phyloP scores from a whole-genome alignment of 2,329 filamentous ascomycete genomes.

The Penicillium janthinellum region DNA sequence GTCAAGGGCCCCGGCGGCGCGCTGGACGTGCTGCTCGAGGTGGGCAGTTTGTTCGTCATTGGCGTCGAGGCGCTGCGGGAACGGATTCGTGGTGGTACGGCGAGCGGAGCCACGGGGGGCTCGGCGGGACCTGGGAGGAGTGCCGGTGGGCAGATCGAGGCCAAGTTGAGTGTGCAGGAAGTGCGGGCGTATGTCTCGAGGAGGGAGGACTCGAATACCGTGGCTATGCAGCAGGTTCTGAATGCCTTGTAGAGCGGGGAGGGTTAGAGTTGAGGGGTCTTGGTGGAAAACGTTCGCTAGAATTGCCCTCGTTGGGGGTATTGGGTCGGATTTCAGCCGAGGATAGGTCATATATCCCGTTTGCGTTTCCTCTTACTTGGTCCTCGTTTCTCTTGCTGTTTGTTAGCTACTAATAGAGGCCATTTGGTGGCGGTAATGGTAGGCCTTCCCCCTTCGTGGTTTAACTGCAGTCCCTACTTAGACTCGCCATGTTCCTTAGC shows the following conservation, averaged over 20 bases:
- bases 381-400: background rate
- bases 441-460: background rate
- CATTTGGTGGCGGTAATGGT: background rate
- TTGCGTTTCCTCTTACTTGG: background rate
- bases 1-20: conserved; percentile 51
- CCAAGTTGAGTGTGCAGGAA: conserved; percentile 49
- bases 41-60: conserved; percentile 94
- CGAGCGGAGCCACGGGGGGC: conserved; percentile 43
- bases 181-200: conserved; percentile 82
- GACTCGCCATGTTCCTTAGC: background rate
- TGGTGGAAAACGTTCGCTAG: conserved; percentile 30
- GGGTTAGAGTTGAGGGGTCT: too few relatives aligned
- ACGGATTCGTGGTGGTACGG: conserved; percentile 63
- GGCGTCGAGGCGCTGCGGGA: conserved; percentile 76
- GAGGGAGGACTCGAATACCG: conserved; percentile 78
- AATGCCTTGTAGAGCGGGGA: conserved; percentile 56
- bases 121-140: conserved; percentile 47
- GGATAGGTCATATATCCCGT: background rate
- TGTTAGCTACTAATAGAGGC: background rate
- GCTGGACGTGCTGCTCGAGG: conserved; percentile 86
- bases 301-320: background rate
- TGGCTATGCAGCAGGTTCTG: conserved; percentile 81
- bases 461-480: background rate
- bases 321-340: background rate
- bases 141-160: conserved; percentile 42